A percentile compares a stretch with the other conserved stretches of the same genome.
Conservation (phyloP, 331 rosid genomes). For the Quercus lobata region DNA sequence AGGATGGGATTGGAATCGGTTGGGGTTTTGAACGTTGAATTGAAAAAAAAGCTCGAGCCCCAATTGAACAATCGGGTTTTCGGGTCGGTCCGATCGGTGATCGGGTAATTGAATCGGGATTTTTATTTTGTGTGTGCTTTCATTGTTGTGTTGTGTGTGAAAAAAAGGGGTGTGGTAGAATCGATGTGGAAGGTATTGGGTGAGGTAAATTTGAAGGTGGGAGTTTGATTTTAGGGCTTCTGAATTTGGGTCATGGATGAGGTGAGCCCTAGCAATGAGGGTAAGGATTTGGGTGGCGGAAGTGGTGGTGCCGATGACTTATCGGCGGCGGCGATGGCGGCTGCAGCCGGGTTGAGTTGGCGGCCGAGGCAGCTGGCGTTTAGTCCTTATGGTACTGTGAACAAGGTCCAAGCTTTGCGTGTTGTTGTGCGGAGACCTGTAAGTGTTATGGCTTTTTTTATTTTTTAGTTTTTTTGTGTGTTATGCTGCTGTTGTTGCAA, state of each 20-base stretch:
- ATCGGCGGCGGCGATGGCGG: conserved; percentile 16
- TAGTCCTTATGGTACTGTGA: conserved; percentile 47
- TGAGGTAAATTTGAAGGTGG: conserved; percentile 30
- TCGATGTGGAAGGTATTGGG: conserved; percentile 38
- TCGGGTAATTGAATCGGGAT: conserved; percentile 5
- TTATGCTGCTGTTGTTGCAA: background rate
- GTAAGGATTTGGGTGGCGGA: conserved; percentile 38
- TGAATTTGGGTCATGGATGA: conserved; percentile 72
- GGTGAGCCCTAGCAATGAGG: conserved; percentile 47
- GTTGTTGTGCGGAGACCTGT: conserved; percentile 72
- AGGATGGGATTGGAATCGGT: conserved; percentile 65
- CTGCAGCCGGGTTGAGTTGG: conserved; percentile 42
- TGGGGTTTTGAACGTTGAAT: conserved; percentile 27
- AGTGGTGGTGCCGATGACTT: conserved; percentile 9
- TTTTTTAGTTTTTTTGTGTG: too few relatives aligned
- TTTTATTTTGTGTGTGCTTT: background rate
- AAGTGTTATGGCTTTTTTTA: conserved; percentile 15
- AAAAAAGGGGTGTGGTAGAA: background rate
- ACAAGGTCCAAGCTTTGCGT: conserved; percentile 46
- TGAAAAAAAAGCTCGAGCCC: background rate
- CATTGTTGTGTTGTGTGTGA: conserved; percentile 8
- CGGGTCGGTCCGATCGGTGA: conserved; percentile 12
- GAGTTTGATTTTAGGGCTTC: conserved; percentile 29
- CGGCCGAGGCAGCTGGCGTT: conserved; percentile 57
- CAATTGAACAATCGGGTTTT: conserved; percentile 11